A percentile compares a stretch with the other conserved stretches of the same genome.
Conservation (phyloP, 2,329 filamentous ascomycete species). For the Pseudovirgaria hyperparasitica region DNA sequence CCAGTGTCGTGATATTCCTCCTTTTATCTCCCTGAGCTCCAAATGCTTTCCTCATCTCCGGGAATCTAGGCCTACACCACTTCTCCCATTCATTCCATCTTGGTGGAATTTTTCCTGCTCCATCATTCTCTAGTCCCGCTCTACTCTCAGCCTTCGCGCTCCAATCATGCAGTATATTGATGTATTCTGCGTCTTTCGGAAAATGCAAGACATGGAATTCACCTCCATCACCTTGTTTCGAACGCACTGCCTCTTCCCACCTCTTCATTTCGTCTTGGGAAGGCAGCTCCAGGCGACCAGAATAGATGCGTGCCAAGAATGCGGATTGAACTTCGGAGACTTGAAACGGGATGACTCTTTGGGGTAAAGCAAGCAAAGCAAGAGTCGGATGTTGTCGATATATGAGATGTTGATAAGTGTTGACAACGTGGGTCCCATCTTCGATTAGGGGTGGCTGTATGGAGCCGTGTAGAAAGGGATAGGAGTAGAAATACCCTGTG, state of each 20-base stretch:
- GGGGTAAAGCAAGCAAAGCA: constrained; percentile 61
- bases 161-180: constrained; percentile 57
- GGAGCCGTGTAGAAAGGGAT: constrained; percentile 53
- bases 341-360: constrained; percentile 81
- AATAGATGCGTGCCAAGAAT: constrained; percentile 64
- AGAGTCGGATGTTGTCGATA: constrained; percentile 64
- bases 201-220: constrained; percentile 44
- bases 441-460: constrained; percentile 46
- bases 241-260: constrained; percentile 46
- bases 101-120: constrained; percentile 52
- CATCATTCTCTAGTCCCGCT: constrained; percentile 28
- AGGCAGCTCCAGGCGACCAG: constrained; percentile 56
- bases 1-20: constrained; percentile 46
- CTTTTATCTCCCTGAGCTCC: constrained; percentile 47
- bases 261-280: constrained; percentile 47
- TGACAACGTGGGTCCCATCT: constrained; percentile 55
- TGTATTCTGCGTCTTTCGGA: constrained; percentile 53
- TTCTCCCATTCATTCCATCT: constrained; percentile 58
- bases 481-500: constrained; percentile 79
- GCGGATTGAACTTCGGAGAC: constrained; percentile 68
- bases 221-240: constrained; percentile 33
- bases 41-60: constrained; percentile 60
- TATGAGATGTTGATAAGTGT: constrained; percentile 70
- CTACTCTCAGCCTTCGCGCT: constrained; percentile 30
- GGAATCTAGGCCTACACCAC: constrained; percentile 59